Conservation (phyloP, 1,139 yeast species). For the Hansenula lynferdii region DNA sequence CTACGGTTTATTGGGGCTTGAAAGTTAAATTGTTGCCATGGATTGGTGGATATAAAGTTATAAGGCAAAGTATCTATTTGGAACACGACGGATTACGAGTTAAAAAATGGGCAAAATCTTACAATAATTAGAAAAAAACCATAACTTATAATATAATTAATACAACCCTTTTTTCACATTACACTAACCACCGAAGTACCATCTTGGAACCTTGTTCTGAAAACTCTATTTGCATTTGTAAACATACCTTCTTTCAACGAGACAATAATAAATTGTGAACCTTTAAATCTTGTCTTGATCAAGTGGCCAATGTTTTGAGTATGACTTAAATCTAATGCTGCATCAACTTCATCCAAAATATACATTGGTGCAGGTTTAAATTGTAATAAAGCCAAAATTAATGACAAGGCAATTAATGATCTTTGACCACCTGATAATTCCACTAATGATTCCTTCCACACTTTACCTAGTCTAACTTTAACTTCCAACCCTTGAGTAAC, state of each 20-base stretch:
- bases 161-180: constrained; percentile 18
- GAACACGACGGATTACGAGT: constrained; percentile 7
- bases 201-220: constrained; percentile 91
- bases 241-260: constrained; percentile 98
- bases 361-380: constrained; percentile 99
- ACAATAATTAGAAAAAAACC: background rate
- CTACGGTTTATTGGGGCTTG: constrained; percentile 41
- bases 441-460: constrained; percentile 94
- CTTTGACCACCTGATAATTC: constrained; percentile 98
- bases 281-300: constrained; percentile 90
- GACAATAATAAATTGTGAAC: constrained; percentile 94
- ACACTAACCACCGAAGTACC: constrained; percentile 91
- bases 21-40: constrained; percentile 41
- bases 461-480: constrained; percentile 82
- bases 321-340: constrained; percentile 94
- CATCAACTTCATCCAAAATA: constrained; percentile 95
- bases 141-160: no score
- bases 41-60: constrained; percentile 7
- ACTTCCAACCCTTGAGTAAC: constrained; percentile 91
- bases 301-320: constrained; percentile 97
- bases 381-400: constrained; percentile 85
- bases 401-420: constrained; percentile 84
- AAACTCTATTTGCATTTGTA: constrained; percentile 92
- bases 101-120: constrained; percentile 7
- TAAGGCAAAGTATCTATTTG: constrained; percentile 5